Conservation (phyloP, 768 basidiomycete genomes). For the Lentinula sp. region DNA sequence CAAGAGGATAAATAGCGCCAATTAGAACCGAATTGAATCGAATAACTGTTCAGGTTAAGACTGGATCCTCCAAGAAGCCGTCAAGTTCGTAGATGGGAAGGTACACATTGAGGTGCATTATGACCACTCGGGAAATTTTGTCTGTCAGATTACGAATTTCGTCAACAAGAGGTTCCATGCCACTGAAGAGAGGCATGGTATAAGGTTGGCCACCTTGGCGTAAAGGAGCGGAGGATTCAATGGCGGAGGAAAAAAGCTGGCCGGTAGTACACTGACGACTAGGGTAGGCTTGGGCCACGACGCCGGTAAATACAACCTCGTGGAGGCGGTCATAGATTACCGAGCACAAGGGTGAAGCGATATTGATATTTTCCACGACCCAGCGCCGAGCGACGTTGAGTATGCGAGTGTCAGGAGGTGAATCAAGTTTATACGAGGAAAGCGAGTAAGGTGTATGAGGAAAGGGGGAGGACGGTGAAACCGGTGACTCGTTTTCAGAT, state of each 20-base stretch:
- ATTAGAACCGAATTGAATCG: not conserved
- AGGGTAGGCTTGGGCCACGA: conserved; percentile 48
- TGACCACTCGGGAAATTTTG: conserved; percentile 64
- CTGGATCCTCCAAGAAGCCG: conserved; percentile 34
- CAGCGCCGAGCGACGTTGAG: conserved; percentile 63
- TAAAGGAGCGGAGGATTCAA: conserved; percentile 4
- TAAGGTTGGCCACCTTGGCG: conserved; percentile 7
- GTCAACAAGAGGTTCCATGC: conserved; percentile 66
- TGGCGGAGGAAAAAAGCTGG: conserved; percentile 13
- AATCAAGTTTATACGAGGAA: conserved; percentile 17
- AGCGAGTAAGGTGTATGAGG: conserved; percentile 6
- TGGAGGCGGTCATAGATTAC: conserved; percentile 61
- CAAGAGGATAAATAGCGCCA: not conserved
- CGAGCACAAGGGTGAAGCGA: conserved; percentile 49
- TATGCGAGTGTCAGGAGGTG: conserved; percentile 43
- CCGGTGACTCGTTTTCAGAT: not conserved
- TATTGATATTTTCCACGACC: conserved; percentile 62
- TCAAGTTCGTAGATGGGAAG: conserved; percentile 71
- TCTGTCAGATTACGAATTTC: conserved; percentile 68
- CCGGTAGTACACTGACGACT: conserved; percentile 29
- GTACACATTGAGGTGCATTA: conserved; percentile 73
- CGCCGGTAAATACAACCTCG: conserved; percentile 56
- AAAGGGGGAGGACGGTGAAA: conserved; percentile 5
- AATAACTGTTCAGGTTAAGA: not conserved
- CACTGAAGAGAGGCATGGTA: conserved; percentile 30